Evolutionary conservation across 129 eudicot species (phyloP).

Genomic region (Artemisia tridentata): DNA sequence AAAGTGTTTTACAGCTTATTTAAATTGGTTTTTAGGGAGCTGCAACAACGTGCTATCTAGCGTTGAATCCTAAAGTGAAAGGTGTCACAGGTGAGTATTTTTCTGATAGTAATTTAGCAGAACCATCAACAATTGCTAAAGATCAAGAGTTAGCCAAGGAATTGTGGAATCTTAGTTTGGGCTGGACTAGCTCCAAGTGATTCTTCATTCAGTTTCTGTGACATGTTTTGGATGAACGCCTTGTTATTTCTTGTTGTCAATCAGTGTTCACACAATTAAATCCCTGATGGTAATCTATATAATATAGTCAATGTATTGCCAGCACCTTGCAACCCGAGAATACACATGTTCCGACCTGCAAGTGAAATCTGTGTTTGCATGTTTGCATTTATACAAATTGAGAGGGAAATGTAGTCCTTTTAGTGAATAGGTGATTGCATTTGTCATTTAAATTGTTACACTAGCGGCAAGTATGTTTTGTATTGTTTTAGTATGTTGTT

Average conservation of each 20-base stretch:
- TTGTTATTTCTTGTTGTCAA: neutral
- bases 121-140: conserved; percentile 13
- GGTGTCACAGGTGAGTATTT: conserved; percentile 27
- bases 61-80: conserved; percentile 28
- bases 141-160: conserved; percentile 28
- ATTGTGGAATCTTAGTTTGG: conserved; percentile 30
- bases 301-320: neutral
- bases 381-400: too few species aligned
- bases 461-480: too few species aligned
- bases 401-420: too few species aligned
- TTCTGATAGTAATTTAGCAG: conserved; percentile 25
- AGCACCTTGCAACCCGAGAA: too few species aligned
- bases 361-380: too few species aligned
- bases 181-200: conserved; percentile 21
- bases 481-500: too few species aligned
- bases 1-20: neutral
- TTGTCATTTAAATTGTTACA: too few species aligned
- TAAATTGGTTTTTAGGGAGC: conserved; percentile 22
- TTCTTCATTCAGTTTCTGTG: neutral
- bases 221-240: neutral
- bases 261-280: too few species aligned
- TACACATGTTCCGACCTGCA: too few species aligned
- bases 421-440: too few species aligned
- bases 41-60: conserved; percentile 28
- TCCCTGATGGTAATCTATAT: neutral